Percentiles rank a stretch among this genome's conserved stretches.
Evolutionary conservation across 1,139 yeast genomes (phyloP).

Genomic region (Lodderomyces beijingensis): DNA sequence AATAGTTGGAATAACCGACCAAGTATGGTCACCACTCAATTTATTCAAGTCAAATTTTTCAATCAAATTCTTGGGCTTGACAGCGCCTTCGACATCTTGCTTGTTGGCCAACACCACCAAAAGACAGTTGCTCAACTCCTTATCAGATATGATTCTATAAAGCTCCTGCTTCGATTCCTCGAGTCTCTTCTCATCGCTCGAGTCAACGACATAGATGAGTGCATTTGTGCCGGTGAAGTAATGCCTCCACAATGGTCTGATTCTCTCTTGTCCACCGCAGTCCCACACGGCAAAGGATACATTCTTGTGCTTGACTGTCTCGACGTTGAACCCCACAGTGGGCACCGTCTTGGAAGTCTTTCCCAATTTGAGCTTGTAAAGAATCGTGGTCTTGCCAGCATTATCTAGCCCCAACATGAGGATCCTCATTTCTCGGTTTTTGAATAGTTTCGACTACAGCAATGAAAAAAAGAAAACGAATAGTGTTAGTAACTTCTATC

Average conservation of each 20-base stretch:
- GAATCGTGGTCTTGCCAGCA: slow-evolving; percentile 84
- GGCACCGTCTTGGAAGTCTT: slow-evolving; percentile 82
- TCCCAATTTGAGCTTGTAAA: slow-evolving; percentile 69
- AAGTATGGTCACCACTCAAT: slow-evolving; percentile 54
- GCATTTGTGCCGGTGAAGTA: slow-evolving; percentile 93
- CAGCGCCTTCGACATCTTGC: slow-evolving; percentile 68
- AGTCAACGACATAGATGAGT: slow-evolving; percentile 86
- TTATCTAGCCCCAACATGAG: slow-evolving; percentile 90
- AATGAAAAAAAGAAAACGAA: too few species aligned
- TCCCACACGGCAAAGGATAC: slow-evolving; percentile 95
- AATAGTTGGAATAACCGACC: slow-evolving; percentile 75
- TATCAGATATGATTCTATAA: slow-evolving; percentile 69
- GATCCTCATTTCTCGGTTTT: slow-evolving; percentile 69
- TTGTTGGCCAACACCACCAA: slow-evolving; percentile 86
- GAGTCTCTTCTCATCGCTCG: slow-evolving; percentile 66
- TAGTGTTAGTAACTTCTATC: too few species aligned
- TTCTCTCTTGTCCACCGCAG: slow-evolving; percentile 92
- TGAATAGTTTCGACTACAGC: slow-evolving; percentile 44
- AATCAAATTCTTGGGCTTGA: slow-evolving; percentile 63
- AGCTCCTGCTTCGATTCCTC: slow-evolving; percentile 78
- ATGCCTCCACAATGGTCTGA: slow-evolving; percentile 91
- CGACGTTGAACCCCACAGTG: slow-evolving; percentile 93
- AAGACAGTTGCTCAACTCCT: slow-evolving; percentile 76
- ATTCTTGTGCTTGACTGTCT: slow-evolving; percentile 83
- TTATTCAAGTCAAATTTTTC: slow-evolving; percentile 53